These are phyloP conservation scores for Ceratocystis alfenasii DNA, from an alignment of 2,329 filamentous ascomycete species.

Conservation along the genomic window DNA sequence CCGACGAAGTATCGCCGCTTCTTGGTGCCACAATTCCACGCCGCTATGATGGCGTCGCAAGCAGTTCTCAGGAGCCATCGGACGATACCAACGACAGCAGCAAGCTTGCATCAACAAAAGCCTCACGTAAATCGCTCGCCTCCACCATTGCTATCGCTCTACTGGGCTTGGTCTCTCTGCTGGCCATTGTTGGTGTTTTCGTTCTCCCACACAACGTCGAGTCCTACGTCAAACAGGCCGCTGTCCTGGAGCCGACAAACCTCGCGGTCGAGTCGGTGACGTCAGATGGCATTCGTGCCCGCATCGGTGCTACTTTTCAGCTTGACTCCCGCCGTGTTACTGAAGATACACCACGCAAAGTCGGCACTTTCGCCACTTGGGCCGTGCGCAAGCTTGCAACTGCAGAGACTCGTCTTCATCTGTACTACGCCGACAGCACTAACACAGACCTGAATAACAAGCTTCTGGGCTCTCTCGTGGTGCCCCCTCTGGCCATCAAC, in stretches of 20 bases:
- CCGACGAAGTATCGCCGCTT: slow-evolving; percentile 41
- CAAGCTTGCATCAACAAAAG: slow-evolving; percentile 25
- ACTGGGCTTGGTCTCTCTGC: slow-evolving; percentile 49
- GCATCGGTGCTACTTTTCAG: slow-evolving; percentile 68
- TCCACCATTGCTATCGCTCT: slow-evolving; percentile 61
- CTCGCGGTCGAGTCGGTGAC: slow-evolving; percentile 81
- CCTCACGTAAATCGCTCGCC: slow-evolving; percentile 42
- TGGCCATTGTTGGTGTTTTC: slow-evolving; percentile 68
- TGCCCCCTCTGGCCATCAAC: slow-evolving; percentile 65
- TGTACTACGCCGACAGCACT: slow-evolving; percentile 52
- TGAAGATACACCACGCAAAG: slow-evolving; percentile 56
- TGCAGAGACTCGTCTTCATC: slow-evolving; percentile 56
- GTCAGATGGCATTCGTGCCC: slow-evolving; percentile 59
- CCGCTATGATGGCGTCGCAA: slow-evolving; percentile 32
- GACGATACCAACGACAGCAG: slow-evolving; percentile 23
- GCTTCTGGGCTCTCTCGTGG: slow-evolving; percentile 55
- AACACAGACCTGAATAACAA: slow-evolving; percentile 58
- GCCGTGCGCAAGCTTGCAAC: slow-evolving; percentile 66
- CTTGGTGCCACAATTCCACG: slow-evolving; percentile 32
- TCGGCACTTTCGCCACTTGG: slow-evolving; percentile 71
- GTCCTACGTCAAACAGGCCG: slow-evolving; percentile 73
- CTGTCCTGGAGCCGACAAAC: slow-evolving; percentile 69
- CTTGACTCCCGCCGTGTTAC: slow-evolving; percentile 68
- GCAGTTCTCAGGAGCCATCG: slow-evolving; percentile 24
- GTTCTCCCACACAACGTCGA: slow-evolving; percentile 68